These are phyloP conservation scores for Centella asiatica DNA, from an alignment of 129 eudicot genomes.

Conservation along the genomic window DNA sequence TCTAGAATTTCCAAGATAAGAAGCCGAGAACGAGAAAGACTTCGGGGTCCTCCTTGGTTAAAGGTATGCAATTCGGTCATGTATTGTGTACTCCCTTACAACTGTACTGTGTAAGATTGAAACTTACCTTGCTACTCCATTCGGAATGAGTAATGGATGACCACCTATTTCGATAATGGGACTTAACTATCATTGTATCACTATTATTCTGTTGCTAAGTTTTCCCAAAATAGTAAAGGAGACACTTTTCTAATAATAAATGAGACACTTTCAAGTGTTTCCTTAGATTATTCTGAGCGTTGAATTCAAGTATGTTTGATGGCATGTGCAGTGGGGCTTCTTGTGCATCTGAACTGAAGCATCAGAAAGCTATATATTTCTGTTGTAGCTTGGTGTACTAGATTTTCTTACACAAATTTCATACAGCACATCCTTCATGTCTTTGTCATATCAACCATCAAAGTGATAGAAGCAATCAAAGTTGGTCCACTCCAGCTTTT, in stretches of 20 bases:
- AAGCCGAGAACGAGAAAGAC: conserved; percentile 92
- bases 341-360: conserved; percentile 2
- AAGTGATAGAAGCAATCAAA: not conserved
- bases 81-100: not conserved
- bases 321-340: not conserved
- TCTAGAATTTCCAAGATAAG: conserved; percentile 91
- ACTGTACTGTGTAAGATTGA: not conserved
- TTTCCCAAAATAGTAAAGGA: not conserved
- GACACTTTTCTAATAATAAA: not conserved
- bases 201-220: not conserved
- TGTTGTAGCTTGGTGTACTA: not conserved
- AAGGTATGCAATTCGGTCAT: conserved; percentile 41
- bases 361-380: not conserved
- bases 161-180: not conserved
- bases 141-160: not conserved
- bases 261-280: not conserved
- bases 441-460: not conserved
- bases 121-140: not conserved
- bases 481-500: not conserved
- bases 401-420: not conserved
- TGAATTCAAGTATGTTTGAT: not conserved
- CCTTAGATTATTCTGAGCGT: not conserved
- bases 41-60: conserved; percentile 97
- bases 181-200: not conserved
- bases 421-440: not conserved